Conservation (phyloP, 345 rosid genomes). For the Citrus cavaleriei region DNA sequence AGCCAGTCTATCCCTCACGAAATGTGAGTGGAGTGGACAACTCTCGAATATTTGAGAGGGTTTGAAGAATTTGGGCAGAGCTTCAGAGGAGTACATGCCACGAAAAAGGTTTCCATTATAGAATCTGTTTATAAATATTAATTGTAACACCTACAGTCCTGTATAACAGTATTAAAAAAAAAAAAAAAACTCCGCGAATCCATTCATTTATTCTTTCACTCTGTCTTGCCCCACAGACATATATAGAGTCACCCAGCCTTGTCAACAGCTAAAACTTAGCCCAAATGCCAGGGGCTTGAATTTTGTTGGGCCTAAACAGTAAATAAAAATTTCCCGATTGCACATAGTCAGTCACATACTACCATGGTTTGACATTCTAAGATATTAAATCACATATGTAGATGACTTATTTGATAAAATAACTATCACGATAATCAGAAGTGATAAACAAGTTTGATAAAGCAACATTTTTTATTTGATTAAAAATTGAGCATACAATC, state of each 20-base stretch:
- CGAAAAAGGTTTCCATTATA: fast-evolving
- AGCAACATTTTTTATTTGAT: background rate
- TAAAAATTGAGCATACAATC: background rate
- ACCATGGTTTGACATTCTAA: too few species aligned
- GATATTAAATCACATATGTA: background rate
- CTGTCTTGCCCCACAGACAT: too few species aligned
- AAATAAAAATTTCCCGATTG: too few species aligned
- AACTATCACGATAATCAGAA: background rate
- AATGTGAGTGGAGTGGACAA: too few species aligned
- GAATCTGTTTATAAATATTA: too few species aligned
- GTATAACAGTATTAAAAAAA: too few species aligned
- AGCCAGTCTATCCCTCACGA: fast-evolving
- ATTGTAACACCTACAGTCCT: fast-evolving
- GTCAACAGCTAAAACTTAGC: background rate
- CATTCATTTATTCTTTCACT: background rate
- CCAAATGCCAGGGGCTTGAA: background rate
- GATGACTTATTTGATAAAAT: background rate
- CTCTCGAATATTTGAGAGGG: fast-evolving
- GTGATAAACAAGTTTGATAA: background rate
- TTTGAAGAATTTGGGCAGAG: fast-evolving
- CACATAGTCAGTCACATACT: too few species aligned
- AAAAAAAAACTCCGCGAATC: background rate
- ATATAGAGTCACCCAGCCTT: too few species aligned
- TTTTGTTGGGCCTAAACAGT: background rate
- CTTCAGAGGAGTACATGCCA: fast-evolving